Conservation (phyloP, 805 yeast genomes). For the Candida montana region DNA sequence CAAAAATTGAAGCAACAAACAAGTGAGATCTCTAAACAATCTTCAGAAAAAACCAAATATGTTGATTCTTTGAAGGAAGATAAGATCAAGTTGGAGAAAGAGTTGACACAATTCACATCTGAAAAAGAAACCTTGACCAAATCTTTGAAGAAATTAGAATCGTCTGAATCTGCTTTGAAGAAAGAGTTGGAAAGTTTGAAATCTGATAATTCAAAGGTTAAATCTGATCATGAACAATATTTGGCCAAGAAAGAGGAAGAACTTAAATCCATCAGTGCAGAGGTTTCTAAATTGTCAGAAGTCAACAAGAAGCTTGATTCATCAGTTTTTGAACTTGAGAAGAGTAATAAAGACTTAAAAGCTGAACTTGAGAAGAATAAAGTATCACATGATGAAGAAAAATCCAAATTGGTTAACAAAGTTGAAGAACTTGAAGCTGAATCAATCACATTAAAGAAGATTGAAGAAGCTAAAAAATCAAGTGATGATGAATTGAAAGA, state of each 20-base stretch:
- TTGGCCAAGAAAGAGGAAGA: not conserved
- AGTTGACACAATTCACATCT: too few species aligned
- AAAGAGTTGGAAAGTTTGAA: not conserved
- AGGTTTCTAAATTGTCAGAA: too few species aligned
- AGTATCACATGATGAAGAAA: too few species aligned
- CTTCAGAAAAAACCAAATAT: not conserved
- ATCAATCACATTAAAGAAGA: not conserved
- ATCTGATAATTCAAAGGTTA: too few species aligned
- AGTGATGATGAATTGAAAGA: constrained; percentile 3
- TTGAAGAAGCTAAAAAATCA: constrained; percentile 4
- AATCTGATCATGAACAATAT: too few species aligned
- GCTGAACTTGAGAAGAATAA: not conserved
- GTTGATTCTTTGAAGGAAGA: not conserved
- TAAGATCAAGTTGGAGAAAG: not conserved
- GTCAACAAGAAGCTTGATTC: too few species aligned
- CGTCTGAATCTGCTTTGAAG: not conserved
- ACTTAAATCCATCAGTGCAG: not conserved
- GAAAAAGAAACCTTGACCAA: not conserved
- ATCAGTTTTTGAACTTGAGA: not conserved
- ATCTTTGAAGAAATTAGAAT: not conserved
- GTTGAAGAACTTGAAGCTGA: not conserved
- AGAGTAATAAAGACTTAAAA: not conserved
- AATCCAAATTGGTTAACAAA: too few species aligned
- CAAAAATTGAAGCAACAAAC: not conserved
- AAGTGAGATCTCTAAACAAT: not conserved